Base-by-base conservation (phyloP, 2,329 filamentous ascomycete genomes). In the Venturia oleaginea region DNA sequence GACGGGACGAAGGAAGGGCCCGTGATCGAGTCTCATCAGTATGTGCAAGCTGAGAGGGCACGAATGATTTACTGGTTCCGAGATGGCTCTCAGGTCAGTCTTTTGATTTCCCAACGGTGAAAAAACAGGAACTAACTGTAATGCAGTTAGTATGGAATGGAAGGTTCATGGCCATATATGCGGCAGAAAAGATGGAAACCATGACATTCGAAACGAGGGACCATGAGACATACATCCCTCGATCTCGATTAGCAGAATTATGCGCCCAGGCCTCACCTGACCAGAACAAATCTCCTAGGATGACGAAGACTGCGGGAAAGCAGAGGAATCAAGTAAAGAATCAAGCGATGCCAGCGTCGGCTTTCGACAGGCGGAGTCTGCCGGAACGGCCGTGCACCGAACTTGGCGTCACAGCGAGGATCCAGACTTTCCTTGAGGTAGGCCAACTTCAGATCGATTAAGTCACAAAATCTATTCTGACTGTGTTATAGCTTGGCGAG, bases 21-120 rank as follows among this genome's bases (percentile, higher is more conserved):
- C n/a, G 24, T 61, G 11, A 62, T n/a, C 46, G 64, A 61, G 37
- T 48, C 38, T 22, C 46, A 61, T 43, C 55, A 61, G 17, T 37
- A 54, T 27, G 43, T 62, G 19, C 27, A 27, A 32, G 91, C 90
- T 71, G 78, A 79, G 30, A 89, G 86, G 70, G 86, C 91, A 32
- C 94, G 86, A 71, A 85, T 97, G 65, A 88, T 94, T 5, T 95
- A 96, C 73, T 95, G 90, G 84, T 97, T 93, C 71, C 85, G 89
- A 62, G 91, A 89, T 67, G 89, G 88, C 62, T 89, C 88, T 66
- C 91, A 94, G 73, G 90, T 93, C 81, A 76, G 85, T 80, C 59
- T n/a, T 42, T 42, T 17, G n/a, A 43, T 30, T 59, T 22, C n/a
- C n/a, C 2, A n/a, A 37, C n/a, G 22, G 8, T 8, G 8, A 5